A percentile compares a stretch with the other conserved stretches of the same genome.
Conservation (phyloP, 2,329 filamentous ascomycete species). For the Epichloe sibirici region DNA sequence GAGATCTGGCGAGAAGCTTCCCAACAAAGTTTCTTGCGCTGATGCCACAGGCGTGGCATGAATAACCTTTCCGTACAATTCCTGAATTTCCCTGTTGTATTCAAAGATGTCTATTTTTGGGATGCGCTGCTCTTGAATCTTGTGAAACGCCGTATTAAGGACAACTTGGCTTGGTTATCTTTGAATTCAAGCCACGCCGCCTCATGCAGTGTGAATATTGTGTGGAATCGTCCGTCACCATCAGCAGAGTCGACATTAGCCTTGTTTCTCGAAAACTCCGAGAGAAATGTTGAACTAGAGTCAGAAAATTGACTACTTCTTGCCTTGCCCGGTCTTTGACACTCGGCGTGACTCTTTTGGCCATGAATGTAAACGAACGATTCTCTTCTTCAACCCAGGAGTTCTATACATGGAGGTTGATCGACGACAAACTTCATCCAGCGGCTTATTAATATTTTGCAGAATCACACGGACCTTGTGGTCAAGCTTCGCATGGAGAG, state of each 20-base stretch:
- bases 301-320: not conserved
- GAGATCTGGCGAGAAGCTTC: not conserved
- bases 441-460: not conserved
- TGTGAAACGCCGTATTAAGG: no score
- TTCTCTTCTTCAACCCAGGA: not conserved
- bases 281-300: not conserved
- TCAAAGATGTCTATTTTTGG: no score
- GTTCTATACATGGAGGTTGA: not conserved
- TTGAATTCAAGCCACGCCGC: not conserved
- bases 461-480: not conserved
- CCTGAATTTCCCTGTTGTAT: no score
- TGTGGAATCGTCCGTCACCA: no score
- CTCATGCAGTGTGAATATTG: not conserved
- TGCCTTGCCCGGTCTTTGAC: not conserved
- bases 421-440: not conserved
- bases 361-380: not conserved
- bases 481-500: no score
- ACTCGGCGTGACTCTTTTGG: not conserved
- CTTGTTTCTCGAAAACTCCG: not conserved
- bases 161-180: not conserved
- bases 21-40: not conserved
- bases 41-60: not conserved
- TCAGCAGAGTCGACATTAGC: not conserved
- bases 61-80: not conserved
- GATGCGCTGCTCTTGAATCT: no score